Base-by-base conservation (phyloP, 1,139 yeast genomes). In the Yamadazyma atlantica region DNA sequence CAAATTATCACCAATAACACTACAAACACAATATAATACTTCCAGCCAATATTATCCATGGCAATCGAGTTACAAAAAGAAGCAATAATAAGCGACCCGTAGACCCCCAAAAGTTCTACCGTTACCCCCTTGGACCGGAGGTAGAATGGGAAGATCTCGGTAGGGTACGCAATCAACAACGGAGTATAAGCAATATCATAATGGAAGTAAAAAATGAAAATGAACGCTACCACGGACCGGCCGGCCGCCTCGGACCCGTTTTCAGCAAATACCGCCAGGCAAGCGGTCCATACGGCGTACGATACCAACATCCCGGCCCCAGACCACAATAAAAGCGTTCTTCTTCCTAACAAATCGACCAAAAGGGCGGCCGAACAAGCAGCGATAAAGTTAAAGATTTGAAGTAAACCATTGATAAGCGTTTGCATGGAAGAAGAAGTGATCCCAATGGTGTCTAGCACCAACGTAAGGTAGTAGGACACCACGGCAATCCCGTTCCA, bases 331-430 rank as follows among this genome's bases (percentile, higher is more conserved):
- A 74, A 66, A 5, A 78, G 66, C 2, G 64, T 53, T 41, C 78
- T 67, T 48, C 81, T 64, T 22, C 79, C 82, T 43, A 69, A 50
- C 29, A 51, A 45, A 52, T 75, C 81, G 21, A 75, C 75, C 16
- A 81, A 61, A 30, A 82, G 30, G 7, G 51, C 50, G 27, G 49
- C 51, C 13, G 42, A 36, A 27, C 42, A 22, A 23, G 52, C 52
- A 12, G 47, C 45, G 15, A 48, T 29, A 15, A 39, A 39, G 23
- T 48, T 37, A 28, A 43, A 50, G 11, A 50, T 42, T 29, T 46
- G 52, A 11, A 50, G 29, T 3, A 46, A 34, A 2, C 49, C 50
- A 37, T 50, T 50, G 22, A 50, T 50, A 29, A 44, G 37, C 1
- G 52, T 46, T 26, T 49, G 52, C 42, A 37, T 33, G 1, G 44